A percentile compares a stretch with the other conserved stretches of the same genome.
phyloP scores from a whole-genome alignment of 164 flowering plant species.

The Cinnamomum chago region DNA sequence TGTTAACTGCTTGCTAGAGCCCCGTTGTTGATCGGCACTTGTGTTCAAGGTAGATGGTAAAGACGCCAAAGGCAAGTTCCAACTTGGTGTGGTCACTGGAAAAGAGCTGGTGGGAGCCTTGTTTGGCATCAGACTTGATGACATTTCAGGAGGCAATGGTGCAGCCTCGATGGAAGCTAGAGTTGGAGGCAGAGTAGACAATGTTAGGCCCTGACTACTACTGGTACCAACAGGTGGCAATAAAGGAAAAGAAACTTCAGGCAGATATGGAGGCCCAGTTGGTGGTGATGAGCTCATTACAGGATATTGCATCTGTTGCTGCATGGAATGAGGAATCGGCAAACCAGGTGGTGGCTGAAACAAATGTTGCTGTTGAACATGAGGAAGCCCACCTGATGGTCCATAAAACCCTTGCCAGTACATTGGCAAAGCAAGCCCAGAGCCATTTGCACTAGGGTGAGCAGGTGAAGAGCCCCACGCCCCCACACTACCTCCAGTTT shows the following conservation, averaged over 20 bases:
- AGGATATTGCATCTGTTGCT: slow-evolving; percentile 67
- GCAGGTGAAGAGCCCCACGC: slow-evolving; percentile 67
- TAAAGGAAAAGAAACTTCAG: slow-evolving; percentile 36
- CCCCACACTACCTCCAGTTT: slow-evolving; percentile 54
- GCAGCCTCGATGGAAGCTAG: slow-evolving; percentile 40
- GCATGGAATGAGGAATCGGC: slow-evolving; percentile 59
- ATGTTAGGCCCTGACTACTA: slow-evolving; percentile 29
- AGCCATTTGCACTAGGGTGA: slow-evolving; percentile 53
- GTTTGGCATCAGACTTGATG: slow-evolving; percentile 28
- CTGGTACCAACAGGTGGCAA: slow-evolving; percentile 28
- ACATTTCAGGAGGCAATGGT: slow-evolving; percentile 36
- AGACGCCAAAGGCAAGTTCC: slow-evolving; percentile 37
- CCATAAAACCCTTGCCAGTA: slow-evolving; percentile 90
- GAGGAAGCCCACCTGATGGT: slow-evolving; percentile 65
- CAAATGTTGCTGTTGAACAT: slow-evolving; percentile 30
- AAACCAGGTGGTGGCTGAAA: slow-evolving; percentile 72
- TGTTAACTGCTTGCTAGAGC: slow-evolving; percentile 40
- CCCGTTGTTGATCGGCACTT: slow-evolving; percentile 31
- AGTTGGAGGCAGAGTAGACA: slow-evolving; percentile 33
- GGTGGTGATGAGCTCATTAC: slow-evolving; percentile 44
- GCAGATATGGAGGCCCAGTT: slow-evolving; percentile 31
- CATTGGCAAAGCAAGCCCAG: slow-evolving; percentile 71
- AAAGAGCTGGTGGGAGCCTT: slow-evolving; percentile 40
- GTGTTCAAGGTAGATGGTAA: slow-evolving; percentile 31
- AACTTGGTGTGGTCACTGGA: slow-evolving; percentile 26